A percentile compares a stretch with the other conserved stretches of the same genome.
Conservation (phyloP, 1,284 basidiomycete species). For the Rhodotorula sp. region DNA sequence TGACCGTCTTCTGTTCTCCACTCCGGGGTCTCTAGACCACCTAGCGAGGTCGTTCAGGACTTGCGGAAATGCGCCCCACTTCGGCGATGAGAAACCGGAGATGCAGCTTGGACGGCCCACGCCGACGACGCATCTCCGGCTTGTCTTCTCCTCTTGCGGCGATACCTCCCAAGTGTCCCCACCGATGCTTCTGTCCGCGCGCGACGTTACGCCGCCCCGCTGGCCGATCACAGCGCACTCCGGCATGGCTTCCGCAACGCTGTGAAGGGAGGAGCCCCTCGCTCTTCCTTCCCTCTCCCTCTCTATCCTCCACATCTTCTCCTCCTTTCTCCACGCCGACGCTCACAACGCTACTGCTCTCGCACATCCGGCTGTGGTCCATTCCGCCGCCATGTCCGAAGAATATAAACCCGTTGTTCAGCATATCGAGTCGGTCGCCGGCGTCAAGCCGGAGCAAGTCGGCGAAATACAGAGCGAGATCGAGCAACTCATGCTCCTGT, state of each 20-base stretch:
- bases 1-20: background rate
- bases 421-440: slow-evolving; percentile 19
- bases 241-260: background rate
- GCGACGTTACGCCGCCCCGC: background rate
- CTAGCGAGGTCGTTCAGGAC: background rate
- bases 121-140: background rate
- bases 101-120: background rate
- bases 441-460: slow-evolving; percentile 1
- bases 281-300: background rate
- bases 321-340: background rate
- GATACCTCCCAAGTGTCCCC: background rate
- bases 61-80: background rate
- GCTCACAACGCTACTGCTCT: too few species aligned
- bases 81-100: too few species aligned
- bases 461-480: slow-evolving; percentile 32
- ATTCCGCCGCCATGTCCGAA: slow-evolving; percentile 4
- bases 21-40: background rate
- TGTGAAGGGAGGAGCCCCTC: slow-evolving; percentile 6
- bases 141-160: background rate
- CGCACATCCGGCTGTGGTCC: background rate
- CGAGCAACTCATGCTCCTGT: slow-evolving; percentile 26
- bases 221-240: background rate
- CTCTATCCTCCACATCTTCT: background rate
- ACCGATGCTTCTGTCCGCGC: background rate
- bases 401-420: slow-evolving; percentile 11